Conservation (phyloP, 345 rosid genomes). For the Litchi chinensis region DNA sequence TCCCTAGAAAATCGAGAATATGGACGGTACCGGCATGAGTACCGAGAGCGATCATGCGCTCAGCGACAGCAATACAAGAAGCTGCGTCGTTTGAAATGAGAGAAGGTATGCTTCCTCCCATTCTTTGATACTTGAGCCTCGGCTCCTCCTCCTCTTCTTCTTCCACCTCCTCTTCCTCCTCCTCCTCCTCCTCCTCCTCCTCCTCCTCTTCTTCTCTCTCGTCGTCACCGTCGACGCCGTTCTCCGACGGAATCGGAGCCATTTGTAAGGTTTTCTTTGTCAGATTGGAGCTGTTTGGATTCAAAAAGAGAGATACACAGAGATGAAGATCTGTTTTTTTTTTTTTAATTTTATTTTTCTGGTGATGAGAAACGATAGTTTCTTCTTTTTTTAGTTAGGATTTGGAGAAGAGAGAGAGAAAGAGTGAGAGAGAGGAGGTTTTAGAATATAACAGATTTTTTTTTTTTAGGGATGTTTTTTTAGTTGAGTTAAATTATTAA, state of each 20-base stretch:
- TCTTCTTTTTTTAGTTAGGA: background rate
- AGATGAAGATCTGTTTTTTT: slow-evolving; percentile 15
- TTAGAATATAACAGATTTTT: background rate
- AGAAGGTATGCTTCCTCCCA: slow-evolving; percentile 91
- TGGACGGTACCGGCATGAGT: slow-evolving; percentile 84
- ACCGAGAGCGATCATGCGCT: slow-evolving; percentile 98
- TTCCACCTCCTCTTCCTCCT: slow-evolving; percentile 62
- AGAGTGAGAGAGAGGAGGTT: background rate
- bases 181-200: slow-evolving; percentile 52
- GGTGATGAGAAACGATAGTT: background rate
- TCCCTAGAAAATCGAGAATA: slow-evolving; percentile 95
- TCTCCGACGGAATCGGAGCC: slow-evolving; percentile 85
- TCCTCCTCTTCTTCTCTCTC: slow-evolving; percentile 78
- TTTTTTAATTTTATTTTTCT: background rate
- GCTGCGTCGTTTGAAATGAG: slow-evolving; percentile 89
- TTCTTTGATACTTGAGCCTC: slow-evolving; percentile 91
- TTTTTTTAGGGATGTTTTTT: slow-evolving; percentile 9
- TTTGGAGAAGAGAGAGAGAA: background rate
- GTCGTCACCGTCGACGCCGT: slow-evolving; percentile 89
- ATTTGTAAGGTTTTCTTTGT: slow-evolving; percentile 36
- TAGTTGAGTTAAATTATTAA: slow-evolving; percentile 23
- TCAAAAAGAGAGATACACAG: background rate
- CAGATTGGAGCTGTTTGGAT: background rate
- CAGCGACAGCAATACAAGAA: slow-evolving; percentile 89
- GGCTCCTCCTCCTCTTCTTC: slow-evolving; percentile 92